Evolutionary conservation across 768 basidiomycete species (phyloP), one percentile per base, ranked within the genome.

Genomic region (Mycena galopus): DNA sequence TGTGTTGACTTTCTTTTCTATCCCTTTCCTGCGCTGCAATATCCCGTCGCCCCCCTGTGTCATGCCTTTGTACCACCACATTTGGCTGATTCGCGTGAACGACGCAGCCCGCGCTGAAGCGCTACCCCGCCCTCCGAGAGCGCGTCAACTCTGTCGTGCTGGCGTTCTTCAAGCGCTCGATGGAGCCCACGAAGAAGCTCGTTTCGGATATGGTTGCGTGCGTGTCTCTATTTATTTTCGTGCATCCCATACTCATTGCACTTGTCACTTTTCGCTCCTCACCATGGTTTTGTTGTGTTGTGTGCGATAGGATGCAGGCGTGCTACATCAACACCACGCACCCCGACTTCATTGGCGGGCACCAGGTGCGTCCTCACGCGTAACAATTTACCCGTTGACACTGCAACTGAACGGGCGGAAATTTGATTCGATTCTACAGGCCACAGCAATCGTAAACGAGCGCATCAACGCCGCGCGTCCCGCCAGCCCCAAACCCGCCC

Each of bases 271-370:
- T 55, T 17, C 17, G 14, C 53, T 17, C 16, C 32, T 57, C 7
- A 57, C 19, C 25, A n/a, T n/a, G n/a, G n/a, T n/a, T n/a, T n/a
- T n/a, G n/a, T n/a, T n/a, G 30, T 27, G 10, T 50, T 1, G 27
- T 51, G 16, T 64, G 17, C 42, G 6, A 14, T 68, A 96, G 94
- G 32, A 98, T 98, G 96, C 97, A 99, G 86, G 96, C 97, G 39
- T 97, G 96, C 81, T 99, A 99, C 80, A 93, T 99, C 78, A 99
- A 99, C 85, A 99, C 98, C 16, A 99, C 97, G 2, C 98, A 99
- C 80, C 98, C 98, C 2, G 98, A 99, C 83, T 99, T 99, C 85
- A 90, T 99, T 79, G 94, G 92, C 71, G 98, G 98, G 25, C 97
- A 99, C 84, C 96, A 93, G 85, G 93, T 88, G 65, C 37, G 78